Conservation (phyloP, 2,329 filamentous ascomycete species). For the Calcarisporium arbuscula region DNA sequence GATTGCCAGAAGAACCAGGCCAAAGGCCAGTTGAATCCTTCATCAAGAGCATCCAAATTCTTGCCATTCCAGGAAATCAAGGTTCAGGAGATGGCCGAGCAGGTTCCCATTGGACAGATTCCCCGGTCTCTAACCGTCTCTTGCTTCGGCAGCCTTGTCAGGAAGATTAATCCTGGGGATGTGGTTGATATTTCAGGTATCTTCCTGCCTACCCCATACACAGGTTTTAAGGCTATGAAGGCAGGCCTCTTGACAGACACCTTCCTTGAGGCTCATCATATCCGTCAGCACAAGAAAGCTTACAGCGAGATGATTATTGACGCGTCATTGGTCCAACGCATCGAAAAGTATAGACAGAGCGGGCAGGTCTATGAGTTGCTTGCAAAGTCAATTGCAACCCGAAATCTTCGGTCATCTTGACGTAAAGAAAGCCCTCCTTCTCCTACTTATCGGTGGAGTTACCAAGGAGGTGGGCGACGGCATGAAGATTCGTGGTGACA, state of each 20-base stretch:
- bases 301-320: slow-evolving; percentile 91
- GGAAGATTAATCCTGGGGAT: slow-evolving; percentile 88
- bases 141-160: slow-evolving; percentile 79
- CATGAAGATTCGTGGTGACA: slow-evolving; percentile 97
- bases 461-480: slow-evolving; percentile 96
- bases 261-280: slow-evolving; percentile 88
- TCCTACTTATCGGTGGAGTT: slow-evolving; percentile 91
- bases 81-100: slow-evolving; percentile 98
- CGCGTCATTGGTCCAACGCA: slow-evolving; percentile 69
- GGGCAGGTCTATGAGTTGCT: slow-evolving; percentile 95
- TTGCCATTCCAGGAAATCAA: slow-evolving; percentile 97
- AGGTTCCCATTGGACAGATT: slow-evolving; percentile 96
- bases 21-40: slow-evolving; percentile 89
- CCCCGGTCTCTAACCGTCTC: slow-evolving; percentile 84
- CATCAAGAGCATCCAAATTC: slow-evolving; percentile 94
- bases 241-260: slow-evolving; percentile 96
- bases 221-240: slow-evolving; percentile 96
- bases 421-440: slow-evolving; percentile 95
- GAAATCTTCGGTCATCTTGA: slow-evolving; percentile 96
- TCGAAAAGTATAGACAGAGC: slow-evolving; percentile 76
- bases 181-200: slow-evolving; percentile 91
- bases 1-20: slow-evolving; percentile 87
- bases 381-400: slow-evolving; percentile 89
- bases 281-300: slow-evolving; percentile 95
- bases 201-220: slow-evolving; percentile 95